Conservation (phyloP, 129 eudicot genomes). For the Flaveria ramosissima region DNA sequence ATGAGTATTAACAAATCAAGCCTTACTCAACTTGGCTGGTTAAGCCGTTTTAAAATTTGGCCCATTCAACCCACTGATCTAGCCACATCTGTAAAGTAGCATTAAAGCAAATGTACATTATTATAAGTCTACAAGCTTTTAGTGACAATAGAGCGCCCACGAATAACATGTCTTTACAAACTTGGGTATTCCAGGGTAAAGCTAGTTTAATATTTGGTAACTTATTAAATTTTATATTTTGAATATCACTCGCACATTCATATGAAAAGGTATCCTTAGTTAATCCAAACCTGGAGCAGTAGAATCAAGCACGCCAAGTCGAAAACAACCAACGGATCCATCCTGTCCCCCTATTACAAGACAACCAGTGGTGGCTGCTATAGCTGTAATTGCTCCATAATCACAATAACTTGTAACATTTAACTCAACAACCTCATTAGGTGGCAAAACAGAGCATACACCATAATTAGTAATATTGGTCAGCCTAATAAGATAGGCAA, state of each 20-base stretch:
- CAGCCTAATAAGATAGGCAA: conserved; percentile 66
- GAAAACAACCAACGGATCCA: conserved; percentile 73
- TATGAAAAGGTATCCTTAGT: not conserved
- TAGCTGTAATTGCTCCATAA: conserved; percentile 62
- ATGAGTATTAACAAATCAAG: not conserved
- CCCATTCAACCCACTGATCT: not conserved
- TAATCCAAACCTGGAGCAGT: conserved; percentile 59
- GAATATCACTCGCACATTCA: not conserved
- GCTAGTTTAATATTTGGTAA: not conserved
- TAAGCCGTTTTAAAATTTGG: not conserved
- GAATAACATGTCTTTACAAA: not conserved
- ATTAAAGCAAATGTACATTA: conserved; percentile 9
- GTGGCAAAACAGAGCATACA: conserved; percentile 49
- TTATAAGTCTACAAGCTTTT: not conserved
- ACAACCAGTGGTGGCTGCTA: conserved; percentile 65
- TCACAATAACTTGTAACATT: conserved; percentile 49
- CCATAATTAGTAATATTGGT: conserved; percentile 48
- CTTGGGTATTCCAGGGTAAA: conserved; percentile 6
- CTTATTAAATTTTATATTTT: not conserved
- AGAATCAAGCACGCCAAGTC: conserved; percentile 68
- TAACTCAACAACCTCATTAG: conserved; percentile 61
- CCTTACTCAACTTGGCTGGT: not conserved
- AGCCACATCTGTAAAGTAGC: conserved; percentile 5
- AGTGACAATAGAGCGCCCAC: not conserved
- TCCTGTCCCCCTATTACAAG: conserved; percentile 75